These are phyloP conservation scores for Neocatenulostroma microsporum DNA, from an alignment of 2,329 filamentous ascomycete species.

Conservation along the genomic window DNA sequence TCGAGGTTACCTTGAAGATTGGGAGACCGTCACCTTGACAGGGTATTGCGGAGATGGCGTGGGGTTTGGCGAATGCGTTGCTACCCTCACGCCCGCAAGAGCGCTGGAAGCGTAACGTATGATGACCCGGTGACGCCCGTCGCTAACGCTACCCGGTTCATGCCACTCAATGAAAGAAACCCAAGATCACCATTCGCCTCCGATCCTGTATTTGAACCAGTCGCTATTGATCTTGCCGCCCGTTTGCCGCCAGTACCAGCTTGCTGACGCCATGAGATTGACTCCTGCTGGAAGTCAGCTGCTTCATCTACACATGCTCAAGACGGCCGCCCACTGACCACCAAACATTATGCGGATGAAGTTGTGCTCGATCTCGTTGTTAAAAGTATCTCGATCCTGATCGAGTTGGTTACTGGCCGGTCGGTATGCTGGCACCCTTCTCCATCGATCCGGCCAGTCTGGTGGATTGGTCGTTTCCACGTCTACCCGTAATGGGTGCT, in stretches of 20 bases:
- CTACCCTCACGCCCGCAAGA: slow-evolving; percentile 27
- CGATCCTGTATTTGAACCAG: slow-evolving; percentile 47
- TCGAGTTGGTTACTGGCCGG: slow-evolving; percentile 40
- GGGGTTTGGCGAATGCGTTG: slow-evolving; percentile 36
- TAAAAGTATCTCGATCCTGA: slow-evolving; percentile 37
- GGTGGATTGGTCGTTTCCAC: slow-evolving; percentile 24
- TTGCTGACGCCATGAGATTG: slow-evolving; percentile 27
- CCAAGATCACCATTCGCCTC: slow-evolving; percentile 44
- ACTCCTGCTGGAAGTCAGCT: slow-evolving; percentile 10
- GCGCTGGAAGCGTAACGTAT: slow-evolving; percentile 2
- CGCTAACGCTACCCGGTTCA: too few relatives aligned
- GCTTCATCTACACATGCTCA: slow-evolving; percentile 10
- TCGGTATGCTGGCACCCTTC: slow-evolving; percentile 42
- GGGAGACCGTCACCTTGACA: slow-evolving; percentile 32
- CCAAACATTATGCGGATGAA: slow-evolving; percentile 47
- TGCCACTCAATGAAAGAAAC: too few relatives aligned
- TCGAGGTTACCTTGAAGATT: slow-evolving; percentile 34
- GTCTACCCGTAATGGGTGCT: slow-evolving; percentile 17
- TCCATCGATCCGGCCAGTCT: slow-evolving; percentile 43
- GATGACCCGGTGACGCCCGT: too few relatives aligned
- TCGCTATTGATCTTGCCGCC: slow-evolving; percentile 42
- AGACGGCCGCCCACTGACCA: slow-evolving; percentile 37
- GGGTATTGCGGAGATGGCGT: slow-evolving; percentile 32
- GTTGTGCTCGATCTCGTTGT: slow-evolving; percentile 37
- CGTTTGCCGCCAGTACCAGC: slow-evolving; percentile 45